Evolutionary conservation across 2,329 filamentous ascomycete genomes (phyloP).

Genomic region (Botrytis tulipae): DNA sequence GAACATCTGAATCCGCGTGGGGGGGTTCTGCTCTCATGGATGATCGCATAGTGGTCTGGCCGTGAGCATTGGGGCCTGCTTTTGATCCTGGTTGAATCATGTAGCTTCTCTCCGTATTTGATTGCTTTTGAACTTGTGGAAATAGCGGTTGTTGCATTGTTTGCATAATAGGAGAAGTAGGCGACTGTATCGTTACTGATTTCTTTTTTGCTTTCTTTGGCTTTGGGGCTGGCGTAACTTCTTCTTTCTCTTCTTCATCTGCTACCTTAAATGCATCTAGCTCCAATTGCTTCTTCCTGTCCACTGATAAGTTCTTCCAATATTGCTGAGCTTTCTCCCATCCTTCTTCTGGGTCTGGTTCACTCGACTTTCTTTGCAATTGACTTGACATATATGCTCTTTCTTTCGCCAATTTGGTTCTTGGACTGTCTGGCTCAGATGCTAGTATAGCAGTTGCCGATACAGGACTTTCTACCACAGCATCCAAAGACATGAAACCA

Average conservation of each 20-base stretch:
- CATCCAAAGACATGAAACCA: constrained; percentile 71
- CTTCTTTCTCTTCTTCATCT: constrained; percentile 45
- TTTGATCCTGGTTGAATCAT: constrained; percentile 43
- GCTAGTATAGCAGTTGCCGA: constrained; percentile 29
- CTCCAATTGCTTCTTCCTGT: constrained; percentile 59
- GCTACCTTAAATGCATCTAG: constrained; percentile 50
- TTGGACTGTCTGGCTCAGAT: constrained; percentile 35
- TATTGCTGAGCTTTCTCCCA: constrained; percentile 70
- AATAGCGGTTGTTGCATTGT: not conserved
- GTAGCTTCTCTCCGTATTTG: constrained; percentile 38
- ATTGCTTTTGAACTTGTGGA: constrained; percentile 28
- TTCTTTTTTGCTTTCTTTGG: constrained; percentile 32
- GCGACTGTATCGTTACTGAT: constrained; percentile 15
- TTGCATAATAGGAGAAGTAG: not conserved
- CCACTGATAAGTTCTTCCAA: constrained; percentile 64
- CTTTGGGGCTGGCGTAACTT: constrained; percentile 40
- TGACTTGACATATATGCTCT: constrained; percentile 29
- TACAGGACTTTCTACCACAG: constrained; percentile 62
- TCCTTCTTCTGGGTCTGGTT: constrained; percentile 31
- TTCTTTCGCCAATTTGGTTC: constrained; percentile 30
- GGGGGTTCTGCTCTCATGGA: constrained; percentile 46
- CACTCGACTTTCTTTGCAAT: constrained; percentile 28
- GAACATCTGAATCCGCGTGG: constrained; percentile 28
- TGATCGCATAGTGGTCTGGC: constrained; percentile 43
- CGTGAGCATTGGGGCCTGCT: constrained; percentile 32